A percentile compares a stretch with the other conserved stretches of the same genome.
Evolutionary conservation across 192 early-diverging fungal species (phyloP).

Genomic region (Backusella sp.): DNA sequence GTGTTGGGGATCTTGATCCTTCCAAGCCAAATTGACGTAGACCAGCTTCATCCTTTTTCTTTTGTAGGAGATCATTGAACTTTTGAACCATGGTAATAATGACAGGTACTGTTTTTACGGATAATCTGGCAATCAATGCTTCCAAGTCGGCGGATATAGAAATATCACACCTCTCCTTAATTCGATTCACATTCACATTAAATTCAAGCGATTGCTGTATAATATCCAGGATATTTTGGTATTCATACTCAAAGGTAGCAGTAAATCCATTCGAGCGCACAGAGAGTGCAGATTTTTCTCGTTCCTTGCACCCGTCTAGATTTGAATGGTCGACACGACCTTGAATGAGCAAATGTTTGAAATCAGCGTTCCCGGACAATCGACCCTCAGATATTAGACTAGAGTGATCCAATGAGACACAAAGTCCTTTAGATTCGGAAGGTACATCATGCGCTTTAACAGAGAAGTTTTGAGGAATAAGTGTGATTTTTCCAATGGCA

Average conservation of each 20-base stretch:
- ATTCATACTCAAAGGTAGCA: conserved; percentile 70
- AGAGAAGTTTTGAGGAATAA: conserved; percentile 49
- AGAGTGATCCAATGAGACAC: conserved; percentile 41
- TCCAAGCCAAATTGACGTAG: background rate
- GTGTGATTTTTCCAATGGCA: conserved; percentile 57
- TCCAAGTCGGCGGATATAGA: conserved; percentile 5
- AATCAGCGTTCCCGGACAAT: conserved; percentile 43
- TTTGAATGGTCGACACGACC: background rate
- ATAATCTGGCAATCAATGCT: conserved; percentile 27
- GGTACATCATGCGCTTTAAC: conserved; percentile 40
- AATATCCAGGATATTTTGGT: conserved; percentile 69
- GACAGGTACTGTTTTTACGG: conserved; percentile 56
- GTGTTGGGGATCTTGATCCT: background rate
- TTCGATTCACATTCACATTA: conserved; percentile 3
- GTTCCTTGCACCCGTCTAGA: background rate
- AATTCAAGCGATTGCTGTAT: conserved; percentile 51
- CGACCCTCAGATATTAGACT: conserved; percentile 59
- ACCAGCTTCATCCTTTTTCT: conserved; percentile 45
- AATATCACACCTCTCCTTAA: background rate
- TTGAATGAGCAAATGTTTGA: conserved; percentile 5
- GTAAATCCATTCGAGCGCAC: conserved; percentile 23
- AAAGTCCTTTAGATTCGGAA: conserved; percentile 37
- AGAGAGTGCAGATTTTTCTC: background rate
- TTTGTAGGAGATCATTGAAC: conserved; percentile 50
- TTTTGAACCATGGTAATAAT: conserved; percentile 49